Conservation (phyloP, 2,329 filamentous ascomycete genomes). For the Aspergillus ibericus region DNA sequence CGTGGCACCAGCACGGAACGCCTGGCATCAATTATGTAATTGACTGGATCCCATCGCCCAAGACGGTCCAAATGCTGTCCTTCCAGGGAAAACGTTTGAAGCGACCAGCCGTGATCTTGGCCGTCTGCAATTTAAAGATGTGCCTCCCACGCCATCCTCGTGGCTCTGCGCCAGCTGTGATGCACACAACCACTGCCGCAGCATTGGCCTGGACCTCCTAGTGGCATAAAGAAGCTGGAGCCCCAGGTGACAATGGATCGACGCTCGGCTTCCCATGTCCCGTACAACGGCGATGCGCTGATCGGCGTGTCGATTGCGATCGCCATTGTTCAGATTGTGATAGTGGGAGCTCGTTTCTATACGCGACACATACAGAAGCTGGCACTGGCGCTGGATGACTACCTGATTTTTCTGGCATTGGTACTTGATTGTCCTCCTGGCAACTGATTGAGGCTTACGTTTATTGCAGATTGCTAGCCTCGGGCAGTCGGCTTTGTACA, state of each 20-base stretch:
- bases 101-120: background rate
- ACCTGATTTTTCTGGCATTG: constrained; percentile 24
- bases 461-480: constrained; percentile 18
- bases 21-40: background rate
- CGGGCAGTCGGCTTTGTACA: constrained; percentile 18
- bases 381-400: constrained; percentile 22
- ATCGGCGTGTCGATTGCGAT: constrained; percentile 20
- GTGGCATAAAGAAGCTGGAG: background rate
- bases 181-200: background rate
- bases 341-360: constrained; percentile 24
- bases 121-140: background rate
- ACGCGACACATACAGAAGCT: constrained; percentile 22
- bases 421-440: constrained; percentile 7
- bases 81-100: background rate
- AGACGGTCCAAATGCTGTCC: background rate
- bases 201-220: background rate
- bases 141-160: background rate
- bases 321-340: constrained; percentile 20
- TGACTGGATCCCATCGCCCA: background rate
- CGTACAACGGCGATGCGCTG: constrained; percentile 16
- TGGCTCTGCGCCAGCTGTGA: background rate
- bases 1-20: background rate
- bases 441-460: background rate
- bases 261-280: background rate
- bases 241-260: background rate